These are phyloP conservation scores for Lupinus albus DNA, from an alignment of 306 rosid species.

Conservation along the genomic window DNA sequence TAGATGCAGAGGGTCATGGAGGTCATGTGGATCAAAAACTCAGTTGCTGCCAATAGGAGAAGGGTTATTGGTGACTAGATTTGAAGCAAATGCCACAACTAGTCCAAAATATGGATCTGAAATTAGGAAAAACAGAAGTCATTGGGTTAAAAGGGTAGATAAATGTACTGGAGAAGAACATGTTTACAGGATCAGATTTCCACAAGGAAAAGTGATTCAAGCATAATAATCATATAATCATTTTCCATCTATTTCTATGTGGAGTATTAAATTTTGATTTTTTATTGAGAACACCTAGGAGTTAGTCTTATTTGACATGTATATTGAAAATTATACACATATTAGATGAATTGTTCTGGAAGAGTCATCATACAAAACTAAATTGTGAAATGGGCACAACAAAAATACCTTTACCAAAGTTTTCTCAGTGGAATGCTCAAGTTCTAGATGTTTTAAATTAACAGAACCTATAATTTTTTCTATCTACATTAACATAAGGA, in stretches of 20 bases:
- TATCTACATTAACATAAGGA: background rate
- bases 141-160: constrained; percentile 80
- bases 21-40: constrained; percentile 58
- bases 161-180: constrained; percentile 94
- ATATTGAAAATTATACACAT: constrained; percentile 37
- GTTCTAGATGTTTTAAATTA: too few species aligned
- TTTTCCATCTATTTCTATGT: background rate
- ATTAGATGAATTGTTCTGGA: constrained; percentile 7
- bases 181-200: constrained; percentile 72
- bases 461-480: background rate
- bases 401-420: background rate
- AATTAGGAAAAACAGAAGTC: constrained; percentile 41
- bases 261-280: constrained; percentile 36
- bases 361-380: background rate
- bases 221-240: constrained; percentile 44
- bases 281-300: background rate
- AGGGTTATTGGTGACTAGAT: constrained; percentile 67
- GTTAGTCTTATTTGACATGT: constrained; percentile 39
- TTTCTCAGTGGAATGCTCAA: too few species aligned
- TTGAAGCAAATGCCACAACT: constrained; percentile 25
- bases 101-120: constrained; percentile 37
- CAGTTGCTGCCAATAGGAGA: constrained; percentile 81
- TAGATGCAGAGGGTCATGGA: constrained; percentile 50
- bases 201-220: constrained; percentile 61
- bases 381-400: constrained; percentile 6